Base-by-base conservation (phyloP, 169 alveolate genomes). In the Babesia bovis region DNA sequence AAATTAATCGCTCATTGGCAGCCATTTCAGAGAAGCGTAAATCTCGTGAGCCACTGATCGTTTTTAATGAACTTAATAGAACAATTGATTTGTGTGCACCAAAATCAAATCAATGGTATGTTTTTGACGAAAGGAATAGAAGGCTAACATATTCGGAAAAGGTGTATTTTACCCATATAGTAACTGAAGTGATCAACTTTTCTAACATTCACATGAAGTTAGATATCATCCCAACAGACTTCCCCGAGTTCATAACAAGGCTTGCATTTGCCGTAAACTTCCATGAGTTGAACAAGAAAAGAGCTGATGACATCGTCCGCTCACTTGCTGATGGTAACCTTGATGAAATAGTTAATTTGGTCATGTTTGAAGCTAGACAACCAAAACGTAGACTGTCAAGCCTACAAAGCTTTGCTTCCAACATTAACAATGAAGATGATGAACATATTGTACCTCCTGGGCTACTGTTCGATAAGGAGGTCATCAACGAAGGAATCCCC, bases 401-500 rank as follows among this genome's bases (percentile, higher is more conserved):
- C 0, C 35, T 59, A 25, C 33, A 4, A 13, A 40, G 63, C 26
- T 35, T 42, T 33, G 30, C 35, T 33, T 28, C 61, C 9, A 26
- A 40, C 4, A 30, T 38, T n/a, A 23, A 26, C 4, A 15, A 51
- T 42, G 69, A 61, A 28, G 85, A 78, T n/a, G 60, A 52, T 50
- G 85, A 77, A 35, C 55, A 63, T 45, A 65, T 84, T 23, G 85
- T 84, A 17, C 74, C 76, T 38, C 85, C 85, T 49, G 67, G 42
- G 21, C 52, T 84, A 59, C 58, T 84, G 45, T 84, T 78, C 59
- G 91, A 84, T 47, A 75, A 73, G 28, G 55, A 61, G 44, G 82
- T 84, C 40, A 75, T 77, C 7, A 58, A 63, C 66, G 73, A 70
- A n/a, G 91, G 91, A 51, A 72, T 84, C 51, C 82, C 84, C 1